Evolutionary conservation across 345 rosid genomes (phyloP).

Genomic region (Eucalyptus curtisii): DNA sequence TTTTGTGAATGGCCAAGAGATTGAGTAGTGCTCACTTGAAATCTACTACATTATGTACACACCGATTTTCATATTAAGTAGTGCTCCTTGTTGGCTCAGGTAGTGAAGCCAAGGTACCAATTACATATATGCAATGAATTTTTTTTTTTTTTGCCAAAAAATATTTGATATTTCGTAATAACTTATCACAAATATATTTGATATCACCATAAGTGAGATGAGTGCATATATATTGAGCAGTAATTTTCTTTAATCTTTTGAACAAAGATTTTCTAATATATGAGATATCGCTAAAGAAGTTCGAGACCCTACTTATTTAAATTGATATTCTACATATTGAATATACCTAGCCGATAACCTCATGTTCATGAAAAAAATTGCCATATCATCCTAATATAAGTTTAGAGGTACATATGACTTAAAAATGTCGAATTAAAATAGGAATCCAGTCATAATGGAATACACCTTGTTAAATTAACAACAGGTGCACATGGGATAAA

Average conservation of each 20-base stretch:
- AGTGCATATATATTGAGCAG: background rate
- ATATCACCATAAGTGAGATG: rapidly evolving
- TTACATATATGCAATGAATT: background rate
- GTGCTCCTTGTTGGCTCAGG: background rate
- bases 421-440: no score
- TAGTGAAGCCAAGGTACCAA: background rate
- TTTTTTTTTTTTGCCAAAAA: no score
- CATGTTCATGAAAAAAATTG: background rate
- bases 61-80: background rate
- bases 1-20: background rate
- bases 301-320: background rate
- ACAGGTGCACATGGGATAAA: rapidly evolving
- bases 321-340: background rate
- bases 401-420: background rate
- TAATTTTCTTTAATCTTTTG: background rate
- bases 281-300: background rate
- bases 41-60: background rate
- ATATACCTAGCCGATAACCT: rapidly evolving
- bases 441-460: background rate
- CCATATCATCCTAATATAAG: no score
- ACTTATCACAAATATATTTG: background rate
- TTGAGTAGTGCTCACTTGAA: background rate
- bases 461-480: no score
- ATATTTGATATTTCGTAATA: background rate
- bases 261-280: background rate